These are phyloP conservation scores for Nymphaea colorata DNA, from an alignment of 164 flowering plant genomes.

Conservation along the genomic window DNA sequence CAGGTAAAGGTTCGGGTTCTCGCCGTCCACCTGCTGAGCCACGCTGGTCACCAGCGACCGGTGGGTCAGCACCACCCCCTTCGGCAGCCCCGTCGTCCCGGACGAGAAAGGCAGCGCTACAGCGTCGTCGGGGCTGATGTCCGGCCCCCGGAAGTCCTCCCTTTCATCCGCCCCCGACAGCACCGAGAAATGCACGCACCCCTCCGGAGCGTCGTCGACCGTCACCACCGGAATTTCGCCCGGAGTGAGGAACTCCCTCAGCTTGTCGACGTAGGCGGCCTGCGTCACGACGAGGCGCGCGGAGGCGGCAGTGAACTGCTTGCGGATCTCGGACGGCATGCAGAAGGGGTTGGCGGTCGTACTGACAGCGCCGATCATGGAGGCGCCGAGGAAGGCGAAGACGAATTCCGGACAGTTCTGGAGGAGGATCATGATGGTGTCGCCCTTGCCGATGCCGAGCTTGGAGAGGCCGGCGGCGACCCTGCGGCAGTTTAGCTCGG, in stretches of 20 bases:
- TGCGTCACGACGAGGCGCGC: conserved; percentile 49
- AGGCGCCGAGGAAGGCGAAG: conserved; percentile 64
- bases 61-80: conserved; percentile 75
- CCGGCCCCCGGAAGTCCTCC: conserved; percentile 12
- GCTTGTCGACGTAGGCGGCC: conserved; percentile 43
- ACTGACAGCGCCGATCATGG: conserved; percentile 61
- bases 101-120: conserved; percentile 81
- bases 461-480: conserved; percentile 43
- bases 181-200: conserved; percentile 45
- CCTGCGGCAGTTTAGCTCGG: conserved; percentile 29
- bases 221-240: conserved; percentile 27
- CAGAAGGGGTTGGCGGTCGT: conserved; percentile 71
- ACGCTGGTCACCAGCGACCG: conserved; percentile 54
- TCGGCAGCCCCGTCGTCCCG: conserved; percentile 78
- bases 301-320: conserved; percentile 28
- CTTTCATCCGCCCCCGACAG: conserved; percentile 32
- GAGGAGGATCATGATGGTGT: conserved; percentile 60
- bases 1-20: conserved; percentile 56
- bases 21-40: conserved; percentile 85
- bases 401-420: conserved; percentile 64
- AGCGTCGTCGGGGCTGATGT: conserved; percentile 30
- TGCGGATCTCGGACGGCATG: conserved; percentile 48
- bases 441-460: conserved; percentile 39
- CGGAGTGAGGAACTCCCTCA: conserved; percentile 13
- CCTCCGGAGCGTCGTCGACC: conserved; percentile 41